These are phyloP conservation scores for Diutina scorzettiae DNA, from an alignment of 1,139 yeast species.

Conservation along the genomic window DNA sequence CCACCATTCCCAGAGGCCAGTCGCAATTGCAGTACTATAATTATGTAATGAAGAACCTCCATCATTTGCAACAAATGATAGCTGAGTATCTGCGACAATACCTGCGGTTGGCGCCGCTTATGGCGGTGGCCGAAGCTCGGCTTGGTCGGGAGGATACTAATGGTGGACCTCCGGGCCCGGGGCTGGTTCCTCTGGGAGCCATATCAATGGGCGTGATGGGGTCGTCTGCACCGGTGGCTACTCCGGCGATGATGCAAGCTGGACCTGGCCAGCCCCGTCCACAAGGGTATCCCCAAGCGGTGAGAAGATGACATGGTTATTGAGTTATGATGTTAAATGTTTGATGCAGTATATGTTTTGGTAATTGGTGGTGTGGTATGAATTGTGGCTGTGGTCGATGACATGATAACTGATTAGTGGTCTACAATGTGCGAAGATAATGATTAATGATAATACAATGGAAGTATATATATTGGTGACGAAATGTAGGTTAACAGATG, in stretches of 20 bases:
- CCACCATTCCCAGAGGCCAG: conserved; percentile 23
- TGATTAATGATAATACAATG: too few relatives aligned
- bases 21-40: conserved; percentile 28
- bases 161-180: not conserved
- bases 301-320: not conserved
- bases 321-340: too few relatives aligned
- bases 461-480: too few relatives aligned
- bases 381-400: too few relatives aligned
- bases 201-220: too few relatives aligned
- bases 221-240: not conserved
- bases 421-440: too few relatives aligned
- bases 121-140: not conserved
- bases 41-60: not conserved
- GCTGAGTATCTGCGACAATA: conserved; percentile 2
- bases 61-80: not conserved
- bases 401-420: too few relatives aligned
- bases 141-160: not conserved
- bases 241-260: not conserved
- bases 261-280: not conserved
- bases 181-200: too few relatives aligned
- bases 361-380: too few relatives aligned
- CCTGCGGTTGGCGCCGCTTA: not conserved
- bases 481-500: too few relatives aligned
- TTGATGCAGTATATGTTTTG: too few relatives aligned
- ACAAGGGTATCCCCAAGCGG: not conserved